Percentiles rank a stretch among this genome's conserved stretches.
Conservation (phyloP, 2,329 filamentous ascomycete species). For the Epichloe aotearoae region DNA sequence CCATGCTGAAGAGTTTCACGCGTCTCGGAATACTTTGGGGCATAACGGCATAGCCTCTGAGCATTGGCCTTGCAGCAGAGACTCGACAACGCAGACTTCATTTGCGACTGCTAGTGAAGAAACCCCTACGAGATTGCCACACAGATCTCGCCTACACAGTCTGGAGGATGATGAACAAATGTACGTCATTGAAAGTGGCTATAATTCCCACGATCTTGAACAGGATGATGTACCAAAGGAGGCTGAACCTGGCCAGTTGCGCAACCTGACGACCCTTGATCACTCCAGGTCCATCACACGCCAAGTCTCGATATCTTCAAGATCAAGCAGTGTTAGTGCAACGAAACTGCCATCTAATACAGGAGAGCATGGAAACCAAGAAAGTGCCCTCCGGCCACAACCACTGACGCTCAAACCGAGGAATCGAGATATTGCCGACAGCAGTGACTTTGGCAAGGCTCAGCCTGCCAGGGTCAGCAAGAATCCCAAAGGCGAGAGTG, state of each 20-base stretch:
- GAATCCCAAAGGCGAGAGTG: background rate
- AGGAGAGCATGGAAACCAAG: background rate
- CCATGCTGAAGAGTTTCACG: slow-evolving; percentile 21
- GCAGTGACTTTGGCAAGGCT: background rate
- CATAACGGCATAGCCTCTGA: slow-evolving; percentile 15
- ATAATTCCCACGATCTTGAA: background rate
- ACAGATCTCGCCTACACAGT: background rate
- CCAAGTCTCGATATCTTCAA: background rate
- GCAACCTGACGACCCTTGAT: background rate
- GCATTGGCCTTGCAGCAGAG: background rate
- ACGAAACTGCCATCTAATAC: background rate
- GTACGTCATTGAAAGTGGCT: background rate
- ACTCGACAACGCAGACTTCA: slow-evolving; percentile 4
- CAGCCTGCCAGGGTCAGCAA: background rate
- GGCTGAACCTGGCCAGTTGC: background rate
- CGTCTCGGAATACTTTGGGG: slow-evolving; percentile 21
- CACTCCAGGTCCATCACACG: background rate
- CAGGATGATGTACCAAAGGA: background rate
- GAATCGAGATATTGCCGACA: background rate
- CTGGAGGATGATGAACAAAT: background rate
- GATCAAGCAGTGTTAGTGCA: background rate
- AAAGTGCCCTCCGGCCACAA: background rate
- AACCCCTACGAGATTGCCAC: background rate
- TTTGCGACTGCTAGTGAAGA: background rate
- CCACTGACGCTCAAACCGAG: slow-evolving; percentile 1